Conservation (phyloP, 257 asterid genomes). For the Penstemon barbatus region DNA sequence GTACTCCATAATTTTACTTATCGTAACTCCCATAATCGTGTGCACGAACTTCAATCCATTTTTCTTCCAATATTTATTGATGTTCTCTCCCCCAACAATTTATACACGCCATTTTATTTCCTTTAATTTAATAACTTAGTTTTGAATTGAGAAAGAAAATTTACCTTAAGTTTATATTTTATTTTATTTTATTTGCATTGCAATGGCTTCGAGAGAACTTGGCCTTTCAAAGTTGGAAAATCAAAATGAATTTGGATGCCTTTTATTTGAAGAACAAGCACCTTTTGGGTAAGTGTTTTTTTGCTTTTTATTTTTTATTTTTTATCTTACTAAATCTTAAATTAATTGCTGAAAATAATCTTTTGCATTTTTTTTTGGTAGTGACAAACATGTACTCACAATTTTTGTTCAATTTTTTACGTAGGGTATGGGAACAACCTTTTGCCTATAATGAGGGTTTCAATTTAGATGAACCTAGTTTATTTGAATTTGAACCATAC, state of each 20-base stretch:
- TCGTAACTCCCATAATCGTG: conserved; percentile 74
- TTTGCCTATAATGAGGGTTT: conserved; percentile 28
- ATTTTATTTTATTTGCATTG: background rate
- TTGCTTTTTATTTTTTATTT: background rate
- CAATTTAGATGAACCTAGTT: conserved; percentile 25
- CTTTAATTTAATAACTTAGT: background rate
- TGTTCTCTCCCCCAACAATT: conserved; percentile 13
- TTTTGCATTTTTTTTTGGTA: too few relatives aligned
- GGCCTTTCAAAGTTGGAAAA: conserved; percentile 29
- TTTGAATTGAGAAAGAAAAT: background rate
- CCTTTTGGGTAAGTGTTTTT: conserved; percentile 37
- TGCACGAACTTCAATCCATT: conserved; percentile 55
- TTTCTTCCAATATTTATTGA: conserved; percentile 33
- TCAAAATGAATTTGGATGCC: conserved; percentile 34
- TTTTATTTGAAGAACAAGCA: conserved; percentile 36
- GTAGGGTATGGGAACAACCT: conserved; percentile 51
- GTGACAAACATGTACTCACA: background rate
- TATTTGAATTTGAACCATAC: conserved; percentile 31
- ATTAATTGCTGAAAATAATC: too few relatives aligned
- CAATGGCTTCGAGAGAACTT: conserved; percentile 37
- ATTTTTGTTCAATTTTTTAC: conserved; percentile 8
- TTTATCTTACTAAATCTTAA: background rate
- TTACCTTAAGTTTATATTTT: background rate
- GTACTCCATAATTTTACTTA: conserved; percentile 39
- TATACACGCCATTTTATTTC: conserved; percentile 25